Base-by-base conservation (phyloP, 192 early-diverging fungal species). In the Lobosporangium transversale region DNA sequence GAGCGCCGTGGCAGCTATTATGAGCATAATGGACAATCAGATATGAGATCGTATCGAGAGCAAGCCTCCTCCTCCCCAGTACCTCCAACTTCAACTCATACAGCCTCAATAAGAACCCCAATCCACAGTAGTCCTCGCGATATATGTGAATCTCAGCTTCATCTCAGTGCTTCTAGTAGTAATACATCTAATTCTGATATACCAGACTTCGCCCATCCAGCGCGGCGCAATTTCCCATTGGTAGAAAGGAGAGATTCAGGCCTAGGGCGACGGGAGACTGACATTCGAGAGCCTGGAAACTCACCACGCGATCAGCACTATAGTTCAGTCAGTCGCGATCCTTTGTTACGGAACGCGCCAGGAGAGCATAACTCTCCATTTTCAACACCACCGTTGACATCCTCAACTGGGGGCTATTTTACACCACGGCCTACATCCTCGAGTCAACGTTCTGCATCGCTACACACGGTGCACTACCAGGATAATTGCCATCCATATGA, bases 401-500 rank as follows among this genome's bases (percentile, higher is more conserved):
- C 48, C 3, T 45, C 60, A 20, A 18, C 40, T 0, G 3, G 11
- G 1, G 54, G 47, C 10, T 42, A 57, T 18, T 59, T 53, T 35
- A 23, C 61, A 1, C 24, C 62, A 23, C 47, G 47, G 18, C 54
- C 62, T 45, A 37, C 32, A 26, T 44, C 70, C 4, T 29, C 32
- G 3, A 58, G 9, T 8, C 63, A 66, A 20, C 73, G 73, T 24
- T 74, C 70, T 18, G 61, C 43, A 29, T 65, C 61, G 7, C 2
- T 59, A 1, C 55, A 55, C 24, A 21, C 21, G 1, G 47, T 49
- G 7, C 23, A 44, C 7, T 62, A 57, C 58, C 73, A 66, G 15
- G 64, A 61, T 6, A 40, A 64, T 11, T 27, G 23, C 30, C 62
- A 65, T 20, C 58, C 64, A 14, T 57, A 66, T 27, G 63, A 76